Conservation (phyloP, 495 filamentous ascomycete species). For the Sordaria brevicollis region DNA sequence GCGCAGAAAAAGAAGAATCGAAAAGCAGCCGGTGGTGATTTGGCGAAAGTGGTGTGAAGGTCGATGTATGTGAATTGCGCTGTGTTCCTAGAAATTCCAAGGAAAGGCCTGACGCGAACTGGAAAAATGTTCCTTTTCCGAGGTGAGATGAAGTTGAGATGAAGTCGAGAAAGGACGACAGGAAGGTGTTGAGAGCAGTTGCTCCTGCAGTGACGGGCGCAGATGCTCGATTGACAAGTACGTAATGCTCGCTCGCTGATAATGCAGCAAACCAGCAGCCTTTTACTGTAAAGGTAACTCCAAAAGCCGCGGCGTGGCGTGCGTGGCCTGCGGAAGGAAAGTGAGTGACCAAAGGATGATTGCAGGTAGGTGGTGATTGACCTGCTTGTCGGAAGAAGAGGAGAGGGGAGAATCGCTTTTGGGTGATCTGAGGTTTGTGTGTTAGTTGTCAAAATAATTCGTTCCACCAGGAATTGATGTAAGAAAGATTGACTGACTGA, state of each 20-base stretch:
- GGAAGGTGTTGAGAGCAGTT: not conserved
- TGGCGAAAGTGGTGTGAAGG: not conserved
- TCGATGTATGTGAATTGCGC: not conserved
- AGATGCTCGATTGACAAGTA: not conserved
- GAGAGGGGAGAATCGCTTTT: no score
- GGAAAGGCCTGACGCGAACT: not conserved
- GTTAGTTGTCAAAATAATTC: not conserved
- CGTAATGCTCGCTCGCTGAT: no score
- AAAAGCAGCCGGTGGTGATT: not conserved
- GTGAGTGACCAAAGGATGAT: not conserved
- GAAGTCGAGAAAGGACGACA: not conserved
- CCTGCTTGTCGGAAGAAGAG: not conserved
- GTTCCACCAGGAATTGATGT: not conserved
- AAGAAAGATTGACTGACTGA: not conserved
- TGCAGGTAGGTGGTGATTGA: not conserved
- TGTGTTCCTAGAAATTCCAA: not conserved
- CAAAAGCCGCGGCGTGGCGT: not conserved
- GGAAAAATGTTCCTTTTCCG: not conserved
- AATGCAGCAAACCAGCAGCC: not conserved
- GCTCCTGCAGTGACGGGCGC: not conserved
- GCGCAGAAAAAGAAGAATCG: not conserved
- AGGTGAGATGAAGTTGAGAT: not conserved
- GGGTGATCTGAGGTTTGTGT: not conserved
- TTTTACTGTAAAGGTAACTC: no score
- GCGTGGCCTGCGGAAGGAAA: not conserved